Evolutionary conservation across 139 green algal species (phyloP).

Genomic region (Volvox reticuliferus): DNA sequence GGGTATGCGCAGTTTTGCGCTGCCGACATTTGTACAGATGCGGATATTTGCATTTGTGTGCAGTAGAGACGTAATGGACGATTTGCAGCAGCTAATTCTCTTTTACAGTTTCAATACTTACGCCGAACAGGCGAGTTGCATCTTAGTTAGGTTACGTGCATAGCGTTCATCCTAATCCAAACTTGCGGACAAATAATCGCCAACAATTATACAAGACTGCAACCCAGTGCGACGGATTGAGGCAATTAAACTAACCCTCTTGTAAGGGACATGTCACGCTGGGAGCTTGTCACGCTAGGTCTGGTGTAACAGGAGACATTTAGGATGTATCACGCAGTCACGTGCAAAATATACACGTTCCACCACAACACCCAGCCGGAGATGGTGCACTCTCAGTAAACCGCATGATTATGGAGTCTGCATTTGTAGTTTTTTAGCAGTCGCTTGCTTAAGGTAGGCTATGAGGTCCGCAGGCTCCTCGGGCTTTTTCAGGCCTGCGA

Average conservation of each 20-base stretch:
- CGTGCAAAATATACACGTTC: not conserved
- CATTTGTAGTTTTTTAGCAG: conserved; percentile 59
- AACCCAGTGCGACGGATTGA: not conserved
- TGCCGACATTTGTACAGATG: too few species aligned
- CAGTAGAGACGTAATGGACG: too few species aligned
- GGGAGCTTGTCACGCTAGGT: not conserved
- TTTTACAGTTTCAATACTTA: too few species aligned
- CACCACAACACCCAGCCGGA: not conserved
- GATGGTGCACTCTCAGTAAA: not conserved
- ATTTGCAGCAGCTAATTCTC: too few species aligned
- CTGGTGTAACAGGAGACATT: not conserved
- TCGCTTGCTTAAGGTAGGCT: conserved; percentile 89
- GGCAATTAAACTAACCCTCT: not conserved
- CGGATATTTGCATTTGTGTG: too few species aligned
- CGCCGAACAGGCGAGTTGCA: too few species aligned
- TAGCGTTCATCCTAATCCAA: too few species aligned
- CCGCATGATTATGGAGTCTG: not conserved
- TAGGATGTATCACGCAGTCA: not conserved
- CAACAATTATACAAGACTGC: not conserved
- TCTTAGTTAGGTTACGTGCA: too few species aligned
- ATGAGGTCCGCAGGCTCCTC: conserved; percentile 91
- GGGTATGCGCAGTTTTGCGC: too few species aligned
- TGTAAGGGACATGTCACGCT: not conserved
- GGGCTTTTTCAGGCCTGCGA: conserved; percentile 98
- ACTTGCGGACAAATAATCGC: too few species aligned